phyloP scores from a whole-genome alignment of 352 stramenopile genomes.

The Blastocystis sp. region DNA sequence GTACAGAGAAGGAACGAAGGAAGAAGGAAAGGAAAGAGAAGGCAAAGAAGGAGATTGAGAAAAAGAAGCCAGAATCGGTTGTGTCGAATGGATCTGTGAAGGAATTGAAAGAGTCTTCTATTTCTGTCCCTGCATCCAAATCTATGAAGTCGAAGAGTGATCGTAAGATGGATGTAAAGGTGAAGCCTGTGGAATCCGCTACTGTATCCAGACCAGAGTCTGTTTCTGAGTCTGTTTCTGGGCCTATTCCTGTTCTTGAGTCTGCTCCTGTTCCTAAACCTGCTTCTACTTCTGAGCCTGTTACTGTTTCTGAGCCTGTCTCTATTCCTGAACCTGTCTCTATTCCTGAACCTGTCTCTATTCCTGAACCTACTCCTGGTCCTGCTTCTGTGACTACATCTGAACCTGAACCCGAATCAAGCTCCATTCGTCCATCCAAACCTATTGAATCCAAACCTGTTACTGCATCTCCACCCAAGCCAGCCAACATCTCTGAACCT shows the following conservation, averaged over 20 bases:
- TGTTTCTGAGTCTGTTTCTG: background rate
- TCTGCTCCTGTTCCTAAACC: background rate
- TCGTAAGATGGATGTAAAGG: background rate
- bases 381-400: background rate
- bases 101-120: background rate
- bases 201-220: background rate
- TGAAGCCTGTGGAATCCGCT: background rate
- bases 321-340: background rate
- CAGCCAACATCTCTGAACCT: background rate
- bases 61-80: background rate
- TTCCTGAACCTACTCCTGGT: background rate
- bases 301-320: background rate
- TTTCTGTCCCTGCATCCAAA: background rate
- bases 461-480: background rate
- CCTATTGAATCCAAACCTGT: background rate
- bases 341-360: background rate
- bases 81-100: background rate
- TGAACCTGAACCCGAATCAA: background rate
- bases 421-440: background rate
- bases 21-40: slow-evolving; percentile 44
- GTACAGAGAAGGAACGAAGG: background rate
- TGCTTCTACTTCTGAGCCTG: background rate
- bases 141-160: background rate
- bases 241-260: background rate
- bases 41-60: background rate